These are phyloP conservation scores for Dictyostelium firmibasis DNA, from an alignment of 78 protist species.

Conservation along the genomic window DNA sequence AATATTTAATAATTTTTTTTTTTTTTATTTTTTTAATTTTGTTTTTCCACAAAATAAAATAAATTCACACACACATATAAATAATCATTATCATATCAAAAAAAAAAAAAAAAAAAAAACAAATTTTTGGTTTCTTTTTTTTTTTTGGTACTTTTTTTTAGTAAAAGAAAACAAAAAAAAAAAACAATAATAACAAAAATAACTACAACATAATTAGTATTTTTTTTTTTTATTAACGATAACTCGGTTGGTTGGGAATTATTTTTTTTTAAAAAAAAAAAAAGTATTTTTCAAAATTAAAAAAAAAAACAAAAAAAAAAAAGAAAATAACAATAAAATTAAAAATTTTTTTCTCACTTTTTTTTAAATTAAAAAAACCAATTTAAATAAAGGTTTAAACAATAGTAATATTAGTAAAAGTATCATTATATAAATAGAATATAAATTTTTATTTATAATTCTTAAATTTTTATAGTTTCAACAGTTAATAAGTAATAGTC, in stretches of 20 bases:
- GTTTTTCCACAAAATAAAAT: not conserved
- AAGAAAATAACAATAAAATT: not conserved
- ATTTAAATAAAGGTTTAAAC: not conserved
- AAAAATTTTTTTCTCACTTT: not conserved
- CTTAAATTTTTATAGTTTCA: not conserved
- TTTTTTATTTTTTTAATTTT: too few species aligned
- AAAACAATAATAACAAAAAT: not conserved
- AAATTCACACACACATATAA: not conserved
- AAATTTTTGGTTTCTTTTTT: too few species aligned
- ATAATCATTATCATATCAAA: too few species aligned
- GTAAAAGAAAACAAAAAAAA: not conserved
- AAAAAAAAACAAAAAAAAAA: not conserved
- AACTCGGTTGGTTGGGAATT: not conserved
- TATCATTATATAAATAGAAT: not conserved
- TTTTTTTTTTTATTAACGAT: not conserved
- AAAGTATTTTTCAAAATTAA: too few species aligned
- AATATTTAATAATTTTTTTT: too few species aligned
- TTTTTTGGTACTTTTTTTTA: not conserved
- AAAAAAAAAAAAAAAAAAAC: not conserved
- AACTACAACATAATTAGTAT: not conserved
- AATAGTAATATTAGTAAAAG: not conserved
- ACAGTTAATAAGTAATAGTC: not conserved
- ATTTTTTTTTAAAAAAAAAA: too few species aligned
- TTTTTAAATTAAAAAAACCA: not conserved
- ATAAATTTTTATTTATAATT: too few species aligned